These are phyloP conservation scores for Candida orba DNA, from an alignment of 805 yeast genomes.

Conservation along the genomic window DNA sequence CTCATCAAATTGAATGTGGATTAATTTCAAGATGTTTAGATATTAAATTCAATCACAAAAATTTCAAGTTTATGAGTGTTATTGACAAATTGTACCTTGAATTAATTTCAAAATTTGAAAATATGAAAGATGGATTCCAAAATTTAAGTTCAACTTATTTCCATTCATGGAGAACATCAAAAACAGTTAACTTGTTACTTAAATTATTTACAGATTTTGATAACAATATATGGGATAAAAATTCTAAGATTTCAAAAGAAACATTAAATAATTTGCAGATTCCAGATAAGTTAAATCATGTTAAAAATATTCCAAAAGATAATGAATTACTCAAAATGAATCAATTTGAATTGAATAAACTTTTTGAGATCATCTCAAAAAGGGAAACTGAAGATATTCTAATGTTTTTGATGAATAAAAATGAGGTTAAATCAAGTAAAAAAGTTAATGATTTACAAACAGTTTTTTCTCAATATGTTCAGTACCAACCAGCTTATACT, in stretches of 20 bases:
- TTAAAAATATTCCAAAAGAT: slow-evolving; percentile 17
- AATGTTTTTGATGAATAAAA: slow-evolving; percentile 8
- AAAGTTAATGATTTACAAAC: neutral
- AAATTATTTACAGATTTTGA: slow-evolving; percentile 28
- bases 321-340: slow-evolving; percentile 19
- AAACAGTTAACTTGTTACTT: slow-evolving; percentile 38
- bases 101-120: slow-evolving; percentile 24
- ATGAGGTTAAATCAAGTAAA: neutral
- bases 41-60: slow-evolving; percentile 19
- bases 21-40: slow-evolving; percentile 25
- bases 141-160: slow-evolving; percentile 47
- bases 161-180: slow-evolving; percentile 57
- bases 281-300: slow-evolving; percentile 15
- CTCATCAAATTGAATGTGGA: slow-evolving; percentile 11
- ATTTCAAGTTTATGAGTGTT: neutral
- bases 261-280: slow-evolving; percentile 8
- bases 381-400: slow-evolving; percentile 15
- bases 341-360: slow-evolving; percentile 17
- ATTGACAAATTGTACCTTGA: slow-evolving; percentile 17
- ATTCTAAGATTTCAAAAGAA: slow-evolving; percentile 16
- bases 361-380: slow-evolving; percentile 10
- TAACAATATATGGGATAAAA: slow-evolving; percentile 22
- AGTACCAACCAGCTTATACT: neutral
- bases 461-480: neutral
- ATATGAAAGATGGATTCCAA: slow-evolving; percentile 29